phyloP scores from a whole-genome alignment of 805 yeast genomes.

The Candida gorgasii region DNA sequence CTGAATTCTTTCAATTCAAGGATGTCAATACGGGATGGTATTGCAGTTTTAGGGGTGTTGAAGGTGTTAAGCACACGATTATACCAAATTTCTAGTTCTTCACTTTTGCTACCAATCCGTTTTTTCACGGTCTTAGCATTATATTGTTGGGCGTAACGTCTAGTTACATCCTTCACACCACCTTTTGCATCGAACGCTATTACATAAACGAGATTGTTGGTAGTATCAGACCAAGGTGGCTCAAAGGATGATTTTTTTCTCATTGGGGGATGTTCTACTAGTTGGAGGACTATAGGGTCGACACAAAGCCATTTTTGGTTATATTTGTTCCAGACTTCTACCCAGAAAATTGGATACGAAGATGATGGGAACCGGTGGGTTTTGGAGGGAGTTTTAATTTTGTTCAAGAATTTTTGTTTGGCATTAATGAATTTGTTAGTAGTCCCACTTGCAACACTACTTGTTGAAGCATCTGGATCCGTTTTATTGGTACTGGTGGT shows the following conservation, averaged over 20 bases:
- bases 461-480: slow-evolving; percentile 20
- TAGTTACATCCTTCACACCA: slow-evolving; percentile 76
- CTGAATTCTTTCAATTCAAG: slow-evolving; percentile 63
- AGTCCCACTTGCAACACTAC: slow-evolving; percentile 10
- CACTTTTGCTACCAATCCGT: slow-evolving; percentile 59
- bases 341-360: slow-evolving; percentile 81
- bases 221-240: slow-evolving; percentile 63
- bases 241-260: slow-evolving; percentile 60
- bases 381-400: neutral
- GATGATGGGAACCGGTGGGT: slow-evolving; percentile 24
- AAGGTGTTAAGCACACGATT: slow-evolving; percentile 40
- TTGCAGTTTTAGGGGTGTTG: slow-evolving; percentile 18
- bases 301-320: slow-evolving; percentile 77
- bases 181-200: slow-evolving; percentile 71
- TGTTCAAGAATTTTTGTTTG: slow-evolving; percentile 10
- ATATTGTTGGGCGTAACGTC: slow-evolving; percentile 71
- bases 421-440: neutral
- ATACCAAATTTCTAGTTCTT: slow-evolving; percentile 64
- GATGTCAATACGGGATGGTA: slow-evolving; percentile 40
- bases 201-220: slow-evolving; percentile 69
- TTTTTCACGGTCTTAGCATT: slow-evolving; percentile 77
- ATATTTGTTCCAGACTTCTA: slow-evolving; percentile 86
- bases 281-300: slow-evolving; percentile 70
- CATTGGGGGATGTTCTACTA: slow-evolving; percentile 61
- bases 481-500: too few relatives aligned